These are phyloP conservation scores for Acanthamoeba castellanii DNA, from an alignment of 208 protist genomes.

Conservation along the genomic window DNA sequence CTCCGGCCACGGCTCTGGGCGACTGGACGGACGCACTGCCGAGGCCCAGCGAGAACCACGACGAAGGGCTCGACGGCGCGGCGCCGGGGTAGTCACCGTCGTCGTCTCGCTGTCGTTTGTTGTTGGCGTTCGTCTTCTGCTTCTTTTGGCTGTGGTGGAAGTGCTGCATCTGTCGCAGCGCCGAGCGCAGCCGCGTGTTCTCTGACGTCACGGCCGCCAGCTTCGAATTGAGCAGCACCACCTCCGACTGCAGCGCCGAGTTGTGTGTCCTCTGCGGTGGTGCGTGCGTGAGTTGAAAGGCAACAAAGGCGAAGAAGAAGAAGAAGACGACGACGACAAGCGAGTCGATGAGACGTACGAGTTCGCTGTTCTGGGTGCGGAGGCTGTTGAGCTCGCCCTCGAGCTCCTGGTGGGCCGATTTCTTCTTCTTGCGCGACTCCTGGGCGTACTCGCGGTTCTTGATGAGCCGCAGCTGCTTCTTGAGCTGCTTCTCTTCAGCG, in stretches of 20 bases:
- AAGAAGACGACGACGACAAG: neutral
- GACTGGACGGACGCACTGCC: neutral
- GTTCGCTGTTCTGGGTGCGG: neutral
- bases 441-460: conserved; percentile 84
- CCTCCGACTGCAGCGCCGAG: conserved; percentile 32
- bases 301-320: neutral
- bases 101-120: neutral
- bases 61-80: neutral
- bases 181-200: conserved; percentile 20
- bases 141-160: neutral
- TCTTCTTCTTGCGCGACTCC: conserved; percentile 78
- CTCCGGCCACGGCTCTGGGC: conserved; percentile 6
- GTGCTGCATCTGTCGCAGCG: conserved; percentile 33
- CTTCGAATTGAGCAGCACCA: conserved; percentile 58
- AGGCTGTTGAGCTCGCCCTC: conserved; percentile 63
- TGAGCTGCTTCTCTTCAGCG: conserved; percentile 78
- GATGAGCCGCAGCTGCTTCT: conserved; percentile 79
- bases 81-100: neutral
- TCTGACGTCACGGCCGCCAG: neutral
- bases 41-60: conserved; percentile 21
- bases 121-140: neutral
- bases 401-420: conserved; percentile 74
- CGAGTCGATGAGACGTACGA: neutral
- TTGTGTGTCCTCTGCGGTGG: neutral
- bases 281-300: neutral